A percentile compares a stretch with the other conserved stretches of the same genome.
Conservation (phyloP, 2,329 filamentous ascomycete species). For the Nigrograna mackinnonii region DNA sequence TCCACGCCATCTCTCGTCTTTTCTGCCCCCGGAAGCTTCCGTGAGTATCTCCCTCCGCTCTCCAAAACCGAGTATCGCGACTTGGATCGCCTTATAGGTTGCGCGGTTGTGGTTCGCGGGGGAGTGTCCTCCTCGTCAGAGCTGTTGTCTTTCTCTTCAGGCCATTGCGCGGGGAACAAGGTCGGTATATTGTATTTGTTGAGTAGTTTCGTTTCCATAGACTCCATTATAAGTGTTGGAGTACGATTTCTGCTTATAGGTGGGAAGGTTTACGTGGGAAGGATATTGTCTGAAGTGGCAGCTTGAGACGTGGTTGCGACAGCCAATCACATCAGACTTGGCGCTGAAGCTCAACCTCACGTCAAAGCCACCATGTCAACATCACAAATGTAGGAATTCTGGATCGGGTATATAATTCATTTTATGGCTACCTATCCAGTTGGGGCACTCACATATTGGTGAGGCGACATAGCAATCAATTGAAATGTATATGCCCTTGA, state of each 20-base stretch:
- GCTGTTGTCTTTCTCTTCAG: constrained; percentile 75
- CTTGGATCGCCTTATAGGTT: constrained; percentile 59
- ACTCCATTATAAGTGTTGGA: constrained; percentile 22
- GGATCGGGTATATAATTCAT: too few species aligned
- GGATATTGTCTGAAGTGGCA: not conserved
- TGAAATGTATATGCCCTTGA: too few species aligned
- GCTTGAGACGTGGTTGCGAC: constrained; percentile 1
- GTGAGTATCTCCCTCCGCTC: constrained; percentile 69
- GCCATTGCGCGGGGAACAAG: constrained; percentile 83
- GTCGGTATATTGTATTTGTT: constrained; percentile 87
- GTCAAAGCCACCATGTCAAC: too few species aligned
- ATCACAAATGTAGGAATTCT: too few species aligned
- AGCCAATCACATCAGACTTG: not conserved
- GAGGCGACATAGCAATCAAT: too few species aligned
- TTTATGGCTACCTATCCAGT: too few species aligned
- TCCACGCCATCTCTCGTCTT: constrained; percentile 70
- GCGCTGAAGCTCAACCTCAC: too few species aligned
- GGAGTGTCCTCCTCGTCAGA: constrained; percentile 50
- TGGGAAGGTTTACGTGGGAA: too few species aligned
- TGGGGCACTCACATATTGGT: too few species aligned
- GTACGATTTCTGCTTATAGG: too few species aligned
- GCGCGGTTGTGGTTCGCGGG: constrained; percentile 15
- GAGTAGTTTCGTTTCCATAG: constrained; percentile 70
- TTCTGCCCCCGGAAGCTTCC: constrained; percentile 70
- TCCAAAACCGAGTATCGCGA: constrained; percentile 87